A percentile compares a stretch with the other conserved stretches of the same genome.
Evolutionary conservation across 352 stramenopile species (phyloP).

Genomic region (Pythium scleroteichum): DNA sequence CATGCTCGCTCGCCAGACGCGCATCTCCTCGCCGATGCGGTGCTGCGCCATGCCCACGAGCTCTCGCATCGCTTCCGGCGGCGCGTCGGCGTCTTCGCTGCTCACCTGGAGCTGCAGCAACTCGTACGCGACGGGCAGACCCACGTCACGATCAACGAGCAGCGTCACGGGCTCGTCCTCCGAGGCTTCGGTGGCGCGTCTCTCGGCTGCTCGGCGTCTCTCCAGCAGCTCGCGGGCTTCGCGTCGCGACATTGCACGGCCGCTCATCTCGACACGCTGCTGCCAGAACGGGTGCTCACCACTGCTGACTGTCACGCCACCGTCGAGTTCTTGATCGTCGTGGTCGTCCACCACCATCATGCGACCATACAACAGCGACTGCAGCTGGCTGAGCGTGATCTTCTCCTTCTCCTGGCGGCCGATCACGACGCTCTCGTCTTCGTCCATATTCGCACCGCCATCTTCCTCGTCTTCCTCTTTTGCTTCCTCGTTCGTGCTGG

Average conservation of each 20-base stretch:
- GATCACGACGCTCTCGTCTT: slow-evolving; percentile 36
- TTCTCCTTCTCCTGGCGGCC: slow-evolving; percentile 56
- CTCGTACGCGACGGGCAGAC: slow-evolving; percentile 10
- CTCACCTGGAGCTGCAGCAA: slow-evolving; percentile 19
- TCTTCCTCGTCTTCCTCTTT: slow-evolving; percentile 4
- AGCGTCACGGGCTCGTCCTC: slow-evolving; percentile 17
- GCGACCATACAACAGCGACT: slow-evolving; percentile 40
- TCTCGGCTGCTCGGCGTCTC: slow-evolving; percentile 37
- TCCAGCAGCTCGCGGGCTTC: slow-evolving; percentile 40
- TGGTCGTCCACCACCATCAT: not conserved
- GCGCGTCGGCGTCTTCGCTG: not conserved
- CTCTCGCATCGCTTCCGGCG: slow-evolving; percentile 7
- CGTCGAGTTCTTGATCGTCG: not conserved
- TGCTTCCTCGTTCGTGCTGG: slow-evolving; percentile 16
- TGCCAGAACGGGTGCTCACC: slow-evolving; percentile 42
- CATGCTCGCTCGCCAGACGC: slow-evolving; percentile 16
- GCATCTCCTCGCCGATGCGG: slow-evolving; percentile 15
- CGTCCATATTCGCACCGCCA: slow-evolving; percentile 22
- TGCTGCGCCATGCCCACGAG: slow-evolving; percentile 10
- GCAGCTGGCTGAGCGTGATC: slow-evolving; percentile 53
- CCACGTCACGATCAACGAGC: slow-evolving; percentile 9
- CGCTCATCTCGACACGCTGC: slow-evolving; percentile 44
- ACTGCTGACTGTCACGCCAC: not conserved
- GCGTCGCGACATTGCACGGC: slow-evolving; percentile 29
- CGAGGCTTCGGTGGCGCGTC: not conserved